Base-by-base conservation (phyloP, 306 rosid species). In the Trichosanthes truncata region DNA sequence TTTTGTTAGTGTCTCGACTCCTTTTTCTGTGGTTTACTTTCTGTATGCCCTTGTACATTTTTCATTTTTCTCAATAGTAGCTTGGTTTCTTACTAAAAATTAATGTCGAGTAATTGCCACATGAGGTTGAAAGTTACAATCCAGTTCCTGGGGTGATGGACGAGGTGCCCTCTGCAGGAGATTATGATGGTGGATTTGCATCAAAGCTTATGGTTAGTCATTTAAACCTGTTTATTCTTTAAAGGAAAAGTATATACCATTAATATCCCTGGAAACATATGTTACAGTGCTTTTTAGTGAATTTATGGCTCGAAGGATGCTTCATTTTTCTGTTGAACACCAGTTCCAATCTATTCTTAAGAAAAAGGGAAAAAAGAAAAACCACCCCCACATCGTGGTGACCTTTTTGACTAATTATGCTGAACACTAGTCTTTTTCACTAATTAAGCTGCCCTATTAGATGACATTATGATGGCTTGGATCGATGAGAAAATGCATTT, bases 81-180 rank as follows among this genome's bases (percentile, higher is more conserved):
- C 18, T 51, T 4, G 6, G 15, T 49, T 14, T 49, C 53, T 15
- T 51, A 51, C 21, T 14, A 15, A 51, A 49, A 4, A 57, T n/a
- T 9, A 67, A 67, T n/a, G 38, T 3, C 4, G 6, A 45, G 38
- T 72, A 72, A 72, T 43, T 61, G 56, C 53, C 79, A 31, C 65
- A 79, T 87, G 82, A 73, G 89, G 92, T 97, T 83, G 97, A 93
- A 81, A 81, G 89, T 82, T 94, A 94, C 82, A 94, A 94, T 88
- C 98, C 98, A 7, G 98, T 92, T 82, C 98, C 97, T 74, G 97
- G 98, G 36, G 81, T 94, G 85, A 94, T 89, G 97, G 90, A 91
- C 76, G 97, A 89, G 40, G 95, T 91, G 79, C 98, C 98, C 75
- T 92, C 98, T 40, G 89, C 98, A 5, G 88, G 89, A 77, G 87